These are phyloP conservation scores for Phyllosticta paracitricarpa DNA, from an alignment of 2,329 filamentous ascomycete species.

Conservation along the genomic window DNA sequence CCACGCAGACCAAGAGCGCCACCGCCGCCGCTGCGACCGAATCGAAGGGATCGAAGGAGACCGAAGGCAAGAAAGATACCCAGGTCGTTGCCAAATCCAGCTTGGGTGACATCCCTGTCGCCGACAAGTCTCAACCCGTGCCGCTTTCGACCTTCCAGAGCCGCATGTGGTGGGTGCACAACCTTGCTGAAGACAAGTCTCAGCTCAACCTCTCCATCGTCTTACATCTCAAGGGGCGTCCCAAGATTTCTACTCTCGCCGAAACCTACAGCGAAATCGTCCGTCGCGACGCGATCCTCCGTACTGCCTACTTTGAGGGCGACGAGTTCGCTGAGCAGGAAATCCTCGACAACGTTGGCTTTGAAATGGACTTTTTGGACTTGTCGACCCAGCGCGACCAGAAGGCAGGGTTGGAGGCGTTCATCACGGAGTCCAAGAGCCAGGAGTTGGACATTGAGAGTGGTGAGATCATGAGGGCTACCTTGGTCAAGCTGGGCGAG, in stretches of 20 bases:
- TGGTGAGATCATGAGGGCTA: conserved; percentile 15
- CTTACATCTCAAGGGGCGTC: conserved; percentile 13
- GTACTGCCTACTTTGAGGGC: conserved; percentile 16
- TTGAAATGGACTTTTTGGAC: conserved; percentile 14
- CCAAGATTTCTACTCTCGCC: conserved; percentile 10
- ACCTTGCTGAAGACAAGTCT: conserved; percentile 15
- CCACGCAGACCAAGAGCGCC: background rate
- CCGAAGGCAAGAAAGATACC: background rate
- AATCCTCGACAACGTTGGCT: conserved; percentile 11
- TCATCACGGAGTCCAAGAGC: conserved; percentile 1
- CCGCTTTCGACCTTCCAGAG: conserved; percentile 20
- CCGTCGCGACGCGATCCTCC: conserved; percentile 14
- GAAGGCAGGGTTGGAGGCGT: conserved; percentile 11
- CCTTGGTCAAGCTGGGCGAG: conserved; percentile 14
- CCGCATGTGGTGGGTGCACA: conserved; percentile 18
- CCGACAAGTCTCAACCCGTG: conserved; percentile 6
- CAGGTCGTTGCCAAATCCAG: background rate
- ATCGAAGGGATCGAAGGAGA: background rate
- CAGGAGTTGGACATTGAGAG: conserved; percentile 16
- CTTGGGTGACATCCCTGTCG: background rate
- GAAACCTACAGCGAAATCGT: conserved; percentile 13
- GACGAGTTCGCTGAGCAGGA: conserved; percentile 18
- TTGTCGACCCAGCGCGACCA: conserved; percentile 12
- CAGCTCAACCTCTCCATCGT: conserved; percentile 15
- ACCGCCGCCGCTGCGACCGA: background rate